Percentiles rank a stretch among this genome's conserved stretches.
Evolutionary conservation across 2,329 filamentous ascomycete genomes (phyloP).

Genomic region (Fusarium sp.): DNA sequence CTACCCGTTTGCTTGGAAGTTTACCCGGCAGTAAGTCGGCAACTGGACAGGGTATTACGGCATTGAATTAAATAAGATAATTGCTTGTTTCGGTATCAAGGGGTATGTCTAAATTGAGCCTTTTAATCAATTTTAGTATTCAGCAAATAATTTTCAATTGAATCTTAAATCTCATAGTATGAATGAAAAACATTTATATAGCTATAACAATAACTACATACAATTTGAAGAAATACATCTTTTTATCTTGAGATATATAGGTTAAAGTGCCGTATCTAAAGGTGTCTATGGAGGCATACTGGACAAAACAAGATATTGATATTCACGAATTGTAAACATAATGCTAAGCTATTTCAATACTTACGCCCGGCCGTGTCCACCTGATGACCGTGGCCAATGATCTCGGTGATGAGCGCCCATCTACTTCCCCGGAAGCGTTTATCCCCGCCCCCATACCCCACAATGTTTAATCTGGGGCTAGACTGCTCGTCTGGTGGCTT

Average conservation of each 20-base stretch:
- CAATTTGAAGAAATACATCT: too few species aligned
- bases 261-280: too few species aligned
- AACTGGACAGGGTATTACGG: fast-evolving
- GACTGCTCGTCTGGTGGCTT: neutral
- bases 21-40: neutral
- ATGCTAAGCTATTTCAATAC: neutral
- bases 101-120: fast-evolving
- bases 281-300: fast-evolving
- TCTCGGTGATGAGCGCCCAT: neutral
- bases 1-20: slow-evolving; percentile 1
- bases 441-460: neutral
- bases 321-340: too few species aligned
- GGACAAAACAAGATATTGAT: too few species aligned
- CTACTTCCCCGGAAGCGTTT: neutral
- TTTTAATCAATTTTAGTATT: neutral
- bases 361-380: neutral
- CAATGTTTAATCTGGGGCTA: neutral
- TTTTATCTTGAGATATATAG: too few species aligned
- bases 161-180: too few species aligned
- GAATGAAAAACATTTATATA: too few species aligned
- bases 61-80: neutral
- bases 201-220: too few species aligned
- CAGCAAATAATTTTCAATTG: too few species aligned
- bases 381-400: neutral
- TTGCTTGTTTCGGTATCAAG: neutral